Evolutionary conservation across 805 yeast genomes (phyloP).

Genomic region (Lipomyces mesembrius): DNA sequence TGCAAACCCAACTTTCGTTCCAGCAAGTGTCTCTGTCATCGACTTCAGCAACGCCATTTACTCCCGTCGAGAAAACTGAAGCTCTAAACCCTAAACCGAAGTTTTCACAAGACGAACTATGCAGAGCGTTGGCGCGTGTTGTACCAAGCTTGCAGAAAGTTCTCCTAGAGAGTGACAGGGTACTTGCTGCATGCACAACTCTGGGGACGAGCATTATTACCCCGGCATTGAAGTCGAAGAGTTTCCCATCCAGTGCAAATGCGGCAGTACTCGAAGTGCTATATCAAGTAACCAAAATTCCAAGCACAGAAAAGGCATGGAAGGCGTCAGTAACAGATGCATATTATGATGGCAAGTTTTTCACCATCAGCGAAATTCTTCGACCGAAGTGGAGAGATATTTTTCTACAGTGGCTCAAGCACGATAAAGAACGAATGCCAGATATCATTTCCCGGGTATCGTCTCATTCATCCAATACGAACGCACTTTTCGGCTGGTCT

Average conservation of each 20-base stretch:
- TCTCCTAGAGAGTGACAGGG: slow-evolving; percentile 66
- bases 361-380: slow-evolving; percentile 47
- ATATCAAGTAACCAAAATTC: slow-evolving; percentile 43
- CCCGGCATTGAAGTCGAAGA: slow-evolving; percentile 58
- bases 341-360: slow-evolving; percentile 64
- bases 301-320: slow-evolving; percentile 61
- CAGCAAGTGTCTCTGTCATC: slow-evolving; percentile 19
- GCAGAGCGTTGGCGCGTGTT: slow-evolving; percentile 50
- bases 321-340: slow-evolving; percentile 65
- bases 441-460: slow-evolving; percentile 56
- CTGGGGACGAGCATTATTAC: slow-evolving; percentile 59
- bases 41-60: slow-evolving; percentile 6
- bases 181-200: slow-evolving; percentile 53
- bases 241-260: slow-evolving; percentile 49
- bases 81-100: slow-evolving; percentile 27
- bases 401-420: slow-evolving; percentile 64
- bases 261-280: slow-evolving; percentile 54
- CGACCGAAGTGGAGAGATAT: slow-evolving; percentile 58
- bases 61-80: slow-evolving; percentile 14
- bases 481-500: slow-evolving; percentile 73
- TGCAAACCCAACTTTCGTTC: slow-evolving; percentile 24
- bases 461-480: slow-evolving; percentile 56
- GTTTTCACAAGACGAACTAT: slow-evolving; percentile 52
- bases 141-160: slow-evolving; percentile 51
- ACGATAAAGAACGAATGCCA: slow-evolving; percentile 62